Base-by-base conservation (phyloP, 2,329 filamentous ascomycete genomes). In the Boeremia exigua region DNA sequence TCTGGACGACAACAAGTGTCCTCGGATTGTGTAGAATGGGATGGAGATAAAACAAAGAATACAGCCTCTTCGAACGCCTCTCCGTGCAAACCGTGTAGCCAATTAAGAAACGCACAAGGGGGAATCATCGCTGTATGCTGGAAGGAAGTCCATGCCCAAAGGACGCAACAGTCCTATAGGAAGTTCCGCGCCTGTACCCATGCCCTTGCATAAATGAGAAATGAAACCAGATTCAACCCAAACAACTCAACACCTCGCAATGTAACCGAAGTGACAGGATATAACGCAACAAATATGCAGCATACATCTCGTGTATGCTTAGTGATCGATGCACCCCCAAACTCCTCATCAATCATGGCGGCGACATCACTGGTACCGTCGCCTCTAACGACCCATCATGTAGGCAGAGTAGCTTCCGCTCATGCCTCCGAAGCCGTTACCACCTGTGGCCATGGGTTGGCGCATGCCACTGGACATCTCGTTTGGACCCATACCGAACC, bases 71-170 rank as follows among this genome's bases (percentile, higher is more conserved):
- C 58, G 56, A 72, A 71, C 67, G 71, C 72, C 59, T 61, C 65
- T 67, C 62, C 63, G 50, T 60, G 61, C 60, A 65, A 64, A 62
- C 60, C 63, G 60, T 63, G 44, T 67, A 68, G 66, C 53, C 61
- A 67, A 72, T 67, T 54, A 63, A 73, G 50, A 68, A 75, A 71
- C 72, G 74, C 73, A 68, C 69, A 74, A 75, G 72, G 74, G 74
- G 74, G 73, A 75, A 77, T 77, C 74, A 75, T 75, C 71, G 74
- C 73, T 75, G 71, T 74, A 77, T 76, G 73, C 73, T 74, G 65
- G 66, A 76, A 76, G 75, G 65, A 68, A 67, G 71, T 68, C 70
- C 69, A 69, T 65, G 63, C 65, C 72, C 66, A 66, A 69, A 60
- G 62, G 68, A 70, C 72, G 59, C 63, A 62, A 67, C 59, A 63